Evolutionary conservation across 345 rosid species (phyloP), one percentile per base, ranked within the genome.

Genomic region (Euphorbia pulcherrima): DNA sequence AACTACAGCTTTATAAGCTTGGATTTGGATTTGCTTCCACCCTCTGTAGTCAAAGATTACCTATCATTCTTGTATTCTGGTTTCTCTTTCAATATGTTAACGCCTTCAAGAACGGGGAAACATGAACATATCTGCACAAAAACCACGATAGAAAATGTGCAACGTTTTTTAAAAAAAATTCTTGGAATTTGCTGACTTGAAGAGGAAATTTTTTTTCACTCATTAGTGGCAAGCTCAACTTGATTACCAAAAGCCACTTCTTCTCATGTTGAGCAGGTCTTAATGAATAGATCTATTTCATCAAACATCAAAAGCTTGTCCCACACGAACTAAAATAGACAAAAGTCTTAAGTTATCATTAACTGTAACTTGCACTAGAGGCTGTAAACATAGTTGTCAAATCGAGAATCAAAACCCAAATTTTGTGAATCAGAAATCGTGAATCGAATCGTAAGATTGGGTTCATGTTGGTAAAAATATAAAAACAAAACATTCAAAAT

Each of bases 271-370:
- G n/a, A n/a, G n/a, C n/a, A 67, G 91, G 97, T 65, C 90, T 92
- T 0, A 92, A 97, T 14, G 99, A 86, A 77, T 94, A 96, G 3
- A 97, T 93, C 82, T 93, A 33, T 97, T 97, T n/a, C 96, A 92
- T 82, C 87, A 97, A 62, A 93, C 96, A 73, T 93, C 98, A 50
- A 93, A 96, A 4, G 97, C 98, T 72, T 93, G 88, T 21, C 98
- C 98, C 57, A 93, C 96, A 47, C 95, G 85, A 59, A 90, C n/a
- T n/a, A n/a, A n/a, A 33, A 90, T 89, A 0, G 96, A 83, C 17
- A 90, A 58, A 30, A 96, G 90, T 74, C 89, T 89, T 57, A 93
- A 88, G 59, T 87, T 74, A 75, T 89, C 87, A 51, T 93, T 94
- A 64, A 93, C 91, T 0, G 96, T 85, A 82, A 93, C 51, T n/a